Evolutionary conservation across 2,329 filamentous ascomycete species (phyloP).

Genomic region (Colletotrichum spaethianum): DNA sequence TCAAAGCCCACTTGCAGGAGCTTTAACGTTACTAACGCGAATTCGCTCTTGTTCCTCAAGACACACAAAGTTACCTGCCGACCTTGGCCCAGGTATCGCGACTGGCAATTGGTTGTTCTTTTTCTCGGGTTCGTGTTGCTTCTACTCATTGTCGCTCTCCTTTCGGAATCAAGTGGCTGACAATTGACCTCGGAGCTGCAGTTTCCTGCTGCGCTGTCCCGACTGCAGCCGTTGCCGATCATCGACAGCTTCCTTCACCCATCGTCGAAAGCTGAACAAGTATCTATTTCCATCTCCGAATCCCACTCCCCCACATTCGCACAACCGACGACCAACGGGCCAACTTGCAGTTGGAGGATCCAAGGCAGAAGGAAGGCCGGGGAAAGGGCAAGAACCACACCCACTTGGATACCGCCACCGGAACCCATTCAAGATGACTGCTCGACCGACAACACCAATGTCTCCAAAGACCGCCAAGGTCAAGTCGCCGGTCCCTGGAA

Average conservation of each 20-base stretch:
- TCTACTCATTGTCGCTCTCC: neutral
- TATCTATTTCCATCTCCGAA: neutral
- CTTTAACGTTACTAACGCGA: constrained; percentile 13
- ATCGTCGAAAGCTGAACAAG: neutral
- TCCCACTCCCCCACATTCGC: neutral
- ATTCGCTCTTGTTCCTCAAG: neutral
- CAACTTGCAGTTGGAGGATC: neutral
- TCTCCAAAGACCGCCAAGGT: constrained; percentile 72
- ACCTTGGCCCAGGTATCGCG: neutral
- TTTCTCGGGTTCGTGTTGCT: neutral
- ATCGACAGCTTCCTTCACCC: constrained; percentile 11
- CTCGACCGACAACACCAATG: constrained; percentile 63
- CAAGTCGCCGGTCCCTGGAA: constrained; percentile 71
- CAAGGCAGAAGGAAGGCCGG: neutral
- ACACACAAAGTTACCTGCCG: neutral
- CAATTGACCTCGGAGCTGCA: neutral
- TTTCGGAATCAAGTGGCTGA: constrained; percentile 5
- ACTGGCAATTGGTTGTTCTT: neutral
- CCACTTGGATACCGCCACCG: neutral
- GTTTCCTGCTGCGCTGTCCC: constrained; percentile 5
- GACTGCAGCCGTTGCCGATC: constrained; percentile 16
- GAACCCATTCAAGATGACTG: constrained; percentile 54
- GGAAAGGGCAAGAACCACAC: neutral
- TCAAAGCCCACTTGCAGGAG: constrained; percentile 5
- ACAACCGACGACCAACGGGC: neutral